Evolutionary conservation across 331 rosid species (phyloP), one percentile per base, ranked within the genome.

Genomic region (Prunus yedoensis): DNA sequence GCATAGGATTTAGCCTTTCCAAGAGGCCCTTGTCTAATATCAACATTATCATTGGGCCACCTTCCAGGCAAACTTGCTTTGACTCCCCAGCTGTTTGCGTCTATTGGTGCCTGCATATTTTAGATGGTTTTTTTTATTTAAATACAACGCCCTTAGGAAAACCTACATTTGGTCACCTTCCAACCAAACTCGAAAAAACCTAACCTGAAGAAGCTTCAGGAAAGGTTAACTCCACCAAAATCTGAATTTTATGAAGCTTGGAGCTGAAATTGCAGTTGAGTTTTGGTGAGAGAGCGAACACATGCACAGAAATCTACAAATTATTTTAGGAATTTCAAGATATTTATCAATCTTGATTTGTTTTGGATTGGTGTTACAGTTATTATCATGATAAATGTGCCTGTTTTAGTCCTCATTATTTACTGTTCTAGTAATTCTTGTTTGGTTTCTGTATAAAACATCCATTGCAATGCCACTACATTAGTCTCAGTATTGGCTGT

Each of bases 11-110:
- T 76, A 20, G 87, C 90, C 83, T 66, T 89, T 80, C 77, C 79
- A 41, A 68, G 90, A 78, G 83, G 74, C 76, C 91, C 85, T 86
- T 90, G 89, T 88, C 93, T 76, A 9, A 79, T 58, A 87, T 73
- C 35, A 56, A 82, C 25, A 13, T 66, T 21, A 30, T 51, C 8
- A 30, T 63, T 38, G 11, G 58, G 90, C 78, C 84, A 80, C 87
- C 81, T 84, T 88, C 89, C 92, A 83, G 73, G 91, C 92, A 87
- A 75, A 30, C 79, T 17, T 83, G 83, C 85, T 73, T 73, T 61
- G 81, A 68, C 75, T 67, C 41, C 45, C 50, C 82, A 64, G 90
- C 75, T 25, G 80, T 6, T 84, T 80, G 97, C 87, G 85, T 87
- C 91, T 70, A 83, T 71, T 3, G 84, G 87, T 89, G 89, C 79